Conservation (phyloP, 202 grass and related monocot species). For the Elaeis oleifera region DNA sequence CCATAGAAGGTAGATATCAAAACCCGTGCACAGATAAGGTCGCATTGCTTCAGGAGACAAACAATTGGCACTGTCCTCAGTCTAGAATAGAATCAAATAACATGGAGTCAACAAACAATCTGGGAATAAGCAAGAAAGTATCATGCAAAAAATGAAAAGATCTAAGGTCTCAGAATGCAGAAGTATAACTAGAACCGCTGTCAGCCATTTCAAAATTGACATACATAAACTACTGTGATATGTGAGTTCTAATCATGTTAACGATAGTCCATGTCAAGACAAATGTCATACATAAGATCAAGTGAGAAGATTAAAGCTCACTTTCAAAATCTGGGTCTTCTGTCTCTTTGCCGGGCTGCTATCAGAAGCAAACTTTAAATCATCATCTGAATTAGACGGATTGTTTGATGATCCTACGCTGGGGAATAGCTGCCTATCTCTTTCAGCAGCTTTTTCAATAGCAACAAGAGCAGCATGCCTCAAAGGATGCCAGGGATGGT, state of each 20-base stretch:
- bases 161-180: neutral
- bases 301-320: constrained; percentile 19
- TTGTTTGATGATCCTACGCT: constrained; percentile 19
- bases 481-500: constrained; percentile 71
- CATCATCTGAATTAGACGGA: constrained; percentile 17
- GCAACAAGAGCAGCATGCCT: constrained; percentile 79
- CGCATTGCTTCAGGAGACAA: constrained; percentile 35
- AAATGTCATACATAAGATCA: too few relatives aligned
- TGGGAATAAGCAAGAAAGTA: neutral
- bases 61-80: constrained; percentile 13
- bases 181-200: neutral
- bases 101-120: neutral
- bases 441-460: constrained; percentile 70
- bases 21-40: constrained; percentile 91
- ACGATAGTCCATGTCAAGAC: too few relatives aligned
- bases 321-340: constrained; percentile 40
- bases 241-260: too few relatives aligned
- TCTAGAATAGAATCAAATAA: constrained; percentile 24
- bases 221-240: too few relatives aligned
- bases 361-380: constrained; percentile 25
- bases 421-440: constrained; percentile 53
- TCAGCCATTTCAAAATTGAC: too few relatives aligned
- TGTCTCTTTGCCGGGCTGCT: constrained; percentile 56
- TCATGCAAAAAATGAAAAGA: neutral
- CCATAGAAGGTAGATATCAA: constrained; percentile 89